These are phyloP conservation scores for Ophiostoma populinum DNA, from an alignment of 2,329 filamentous ascomycete genomes.

Conservation along the genomic window DNA sequence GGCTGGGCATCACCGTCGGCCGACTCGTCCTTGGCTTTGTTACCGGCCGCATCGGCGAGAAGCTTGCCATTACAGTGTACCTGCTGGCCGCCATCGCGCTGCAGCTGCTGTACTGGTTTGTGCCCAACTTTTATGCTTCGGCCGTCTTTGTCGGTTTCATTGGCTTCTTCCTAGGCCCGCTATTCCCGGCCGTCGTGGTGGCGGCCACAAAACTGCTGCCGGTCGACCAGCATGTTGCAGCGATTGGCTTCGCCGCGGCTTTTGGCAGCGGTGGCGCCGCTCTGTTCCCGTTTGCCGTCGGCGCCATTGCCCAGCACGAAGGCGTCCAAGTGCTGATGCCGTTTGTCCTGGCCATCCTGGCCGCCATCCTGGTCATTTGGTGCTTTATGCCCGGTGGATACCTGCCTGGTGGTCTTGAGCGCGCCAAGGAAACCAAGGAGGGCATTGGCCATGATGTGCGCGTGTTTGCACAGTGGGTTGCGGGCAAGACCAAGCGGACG, in stretches of 20 bases:
- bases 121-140: conserved; percentile 58
- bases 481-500: not conserved
- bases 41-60: conserved; percentile 58
- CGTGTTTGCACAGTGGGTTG: conserved; percentile 9
- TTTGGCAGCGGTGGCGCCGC: conserved; percentile 61
- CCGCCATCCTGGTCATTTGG: conserved; percentile 29
- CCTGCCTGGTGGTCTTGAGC: conserved; percentile 22
- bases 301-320: conserved; percentile 43
- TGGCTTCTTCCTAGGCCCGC: conserved; percentile 64
- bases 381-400: conserved; percentile 19
- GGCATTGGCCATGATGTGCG: conserved; percentile 20
- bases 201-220: conserved; percentile 60
- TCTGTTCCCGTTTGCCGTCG: conserved; percentile 46
- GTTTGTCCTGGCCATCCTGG: conserved; percentile 31
- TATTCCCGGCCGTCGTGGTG: conserved; percentile 62
- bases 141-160: conserved; percentile 53
- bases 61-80: conserved; percentile 44
- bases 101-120: conserved; percentile 64
- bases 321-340: conserved; percentile 41
- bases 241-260: conserved; percentile 64
- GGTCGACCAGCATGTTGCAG: conserved; percentile 55
- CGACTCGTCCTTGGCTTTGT: conserved; percentile 58
- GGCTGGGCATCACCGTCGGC: conserved; percentile 65
- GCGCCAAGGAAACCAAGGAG: conserved; percentile 20
- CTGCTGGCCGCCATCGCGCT: conserved; percentile 44